Base-by-base conservation (phyloP, 1,139 yeast genomes). In the Nakaseomyces uthaithaninus region DNA sequence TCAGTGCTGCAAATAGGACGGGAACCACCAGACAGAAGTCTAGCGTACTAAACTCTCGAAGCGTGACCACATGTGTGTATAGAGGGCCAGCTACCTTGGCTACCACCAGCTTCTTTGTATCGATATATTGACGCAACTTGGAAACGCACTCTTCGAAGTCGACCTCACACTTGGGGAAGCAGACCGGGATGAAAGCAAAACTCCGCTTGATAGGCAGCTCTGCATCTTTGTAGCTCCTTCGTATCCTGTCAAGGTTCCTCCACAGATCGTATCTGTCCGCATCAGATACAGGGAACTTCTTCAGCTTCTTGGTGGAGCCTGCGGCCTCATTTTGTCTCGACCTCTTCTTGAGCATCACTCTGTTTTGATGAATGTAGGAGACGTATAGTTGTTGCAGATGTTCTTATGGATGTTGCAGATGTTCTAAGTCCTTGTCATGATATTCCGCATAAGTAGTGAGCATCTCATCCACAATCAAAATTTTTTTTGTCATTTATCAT, bases 21-120 rank as follows among this genome's bases (percentile, higher is more conserved):
- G 56, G 31, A 3, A 57, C 28, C 7, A 49, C 44, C 12, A 55
- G 39, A 31, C 57, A 55, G 33, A 52, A 51, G 31, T 57, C 59
- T 24, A 52, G 23, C 10, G 47, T 27, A 20, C 41, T 50, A 36
- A 55, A 54, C 20, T 51, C 40, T 35, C 38, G 44, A 19, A 55
- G 17, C 8, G 36, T 25, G 3, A 50, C 39, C 31, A 33, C 19
- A 25, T 16, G 14, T 26, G 20, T 15, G 34, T 30, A 16, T 22
- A 36, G 12, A 27, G 28, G 18, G 30, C n/a, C 11, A 17, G 14
- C 14, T 14, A 24, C 10, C 16, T 12, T 11, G 16, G 33, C 31
- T 10, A 44, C n/a, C 23, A 45, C 43, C 16, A 53, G 25, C 28
- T 46, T 47, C n/a, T 42, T 35, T 11, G 42, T 17, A 24, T 44